Evolutionary conservation across 768 basidiomycete genomes (phyloP).

Genomic region (Rhizopogon vesiculosus): DNA sequence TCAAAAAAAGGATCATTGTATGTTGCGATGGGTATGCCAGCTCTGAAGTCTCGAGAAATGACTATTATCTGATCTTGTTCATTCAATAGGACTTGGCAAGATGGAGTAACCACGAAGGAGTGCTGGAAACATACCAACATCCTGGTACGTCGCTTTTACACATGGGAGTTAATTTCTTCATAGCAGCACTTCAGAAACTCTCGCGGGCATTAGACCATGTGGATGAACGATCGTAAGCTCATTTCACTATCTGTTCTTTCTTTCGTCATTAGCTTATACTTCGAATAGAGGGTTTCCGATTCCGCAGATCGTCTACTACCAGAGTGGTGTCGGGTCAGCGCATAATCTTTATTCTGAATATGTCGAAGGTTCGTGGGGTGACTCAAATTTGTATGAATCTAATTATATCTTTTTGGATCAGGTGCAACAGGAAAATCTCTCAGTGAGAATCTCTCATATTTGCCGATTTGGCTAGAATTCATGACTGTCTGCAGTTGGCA

Average conservation of each 20-base stretch:
- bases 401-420: conserved; percentile 20
- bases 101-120: conserved; percentile 44
- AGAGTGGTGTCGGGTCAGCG: conserved; percentile 57
- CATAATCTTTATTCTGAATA: conserved; percentile 53
- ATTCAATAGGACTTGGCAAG: conserved; percentile 62
- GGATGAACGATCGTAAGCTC: conserved; percentile 36
- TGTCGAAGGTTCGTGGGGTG: conserved; percentile 44
- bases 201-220: conserved; percentile 47
- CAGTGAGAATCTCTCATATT: conserved; percentile 31
- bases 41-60: neutral
- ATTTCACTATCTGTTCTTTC: neutral
- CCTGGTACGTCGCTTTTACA: conserved; percentile 33
- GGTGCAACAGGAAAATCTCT: conserved; percentile 62
- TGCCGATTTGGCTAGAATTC: neutral
- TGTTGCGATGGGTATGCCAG: conserved; percentile 68
- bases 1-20: conserved; percentile 59
- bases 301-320: conserved; percentile 62
- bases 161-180: neutral
- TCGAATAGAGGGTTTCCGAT: conserved; percentile 32
- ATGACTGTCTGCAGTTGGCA: conserved; percentile 43
- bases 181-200: conserved; percentile 36
- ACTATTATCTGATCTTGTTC: conserved; percentile 3
- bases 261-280: neutral
- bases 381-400: neutral
- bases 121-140: conserved; percentile 53